phyloP scores from a whole-genome alignment of 2,329 filamentous ascomycete genomes.

The Nothomitra cinnamomea region DNA sequence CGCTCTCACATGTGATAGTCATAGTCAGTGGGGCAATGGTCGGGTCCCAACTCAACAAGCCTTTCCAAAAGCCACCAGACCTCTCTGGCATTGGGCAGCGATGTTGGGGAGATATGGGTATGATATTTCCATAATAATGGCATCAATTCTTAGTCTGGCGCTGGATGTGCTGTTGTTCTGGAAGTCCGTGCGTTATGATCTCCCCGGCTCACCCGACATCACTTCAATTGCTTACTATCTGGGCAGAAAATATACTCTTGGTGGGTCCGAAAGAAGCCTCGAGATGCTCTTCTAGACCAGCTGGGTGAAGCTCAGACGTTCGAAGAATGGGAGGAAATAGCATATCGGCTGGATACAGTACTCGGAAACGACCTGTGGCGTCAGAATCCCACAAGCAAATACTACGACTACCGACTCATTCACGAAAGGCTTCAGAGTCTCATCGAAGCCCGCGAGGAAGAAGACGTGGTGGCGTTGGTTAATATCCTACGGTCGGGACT shows the following conservation, averaged over 20 bases:
- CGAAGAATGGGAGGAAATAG: slow-evolving; percentile 78
- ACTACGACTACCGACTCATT: slow-evolving; percentile 79
- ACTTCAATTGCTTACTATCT: neutral
- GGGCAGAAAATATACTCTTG: slow-evolving; percentile 48
- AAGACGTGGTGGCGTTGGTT: slow-evolving; percentile 57
- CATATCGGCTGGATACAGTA: slow-evolving; percentile 64
- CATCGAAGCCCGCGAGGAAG: slow-evolving; percentile 48
- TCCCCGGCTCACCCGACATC: neutral
- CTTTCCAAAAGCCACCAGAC: no score
- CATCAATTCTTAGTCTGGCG: neutral
- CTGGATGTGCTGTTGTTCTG: neutral
- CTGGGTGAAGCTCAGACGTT: slow-evolving; percentile 52
- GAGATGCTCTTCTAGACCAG: slow-evolving; percentile 46
- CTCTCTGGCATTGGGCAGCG: no score
- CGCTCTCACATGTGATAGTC: no score
- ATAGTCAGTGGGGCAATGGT: no score
- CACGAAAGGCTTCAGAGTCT: slow-evolving; percentile 57
- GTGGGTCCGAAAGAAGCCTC: slow-evolving; percentile 47
- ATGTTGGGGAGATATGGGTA: neutral
- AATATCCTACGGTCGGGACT: slow-evolving; percentile 63
- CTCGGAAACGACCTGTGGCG: slow-evolving; percentile 75
- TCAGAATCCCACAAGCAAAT: slow-evolving; percentile 59
- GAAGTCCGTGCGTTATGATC: neutral
- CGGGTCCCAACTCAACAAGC: no score
- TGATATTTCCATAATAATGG: neutral